Base-by-base conservation (phyloP, 768 basidiomycete species). In the Leccinum olivaceopallidum region DNA sequence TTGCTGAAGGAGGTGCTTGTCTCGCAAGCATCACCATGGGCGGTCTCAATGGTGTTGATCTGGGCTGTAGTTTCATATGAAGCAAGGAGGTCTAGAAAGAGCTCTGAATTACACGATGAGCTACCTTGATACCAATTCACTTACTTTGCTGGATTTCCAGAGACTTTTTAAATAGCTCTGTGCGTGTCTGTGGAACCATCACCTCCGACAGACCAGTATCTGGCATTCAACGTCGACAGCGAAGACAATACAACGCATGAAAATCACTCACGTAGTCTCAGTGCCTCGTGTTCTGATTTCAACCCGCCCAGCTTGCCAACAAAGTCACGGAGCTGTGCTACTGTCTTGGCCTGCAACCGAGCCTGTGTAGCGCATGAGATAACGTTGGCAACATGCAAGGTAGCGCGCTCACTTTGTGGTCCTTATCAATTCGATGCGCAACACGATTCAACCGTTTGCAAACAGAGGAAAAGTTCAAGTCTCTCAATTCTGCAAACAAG, bases 111-210 rank as follows among this genome's bases (percentile, higher is more conserved):
- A 50, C 65, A 61, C 39, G 62, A 55, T 24, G 47, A 65, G 30
- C 52, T n/a, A 24, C 44, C 44, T 42, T 32, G 54, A 51, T 39
- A 32, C 22, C 18, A 63, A 59, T 13, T 22, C 16, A 30, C 84
- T 70, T 69, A 94, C 95, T 98, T 74, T 98, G 97, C 70, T 98
- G 96, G 14, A 97, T 90, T 76, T 98, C 95, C 10, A 99, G 79
- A 12, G 88, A 90, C 69, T 87, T 90, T 75, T 94, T 94, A 77
- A 99, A 99, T 51, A 88, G 77, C 47, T 96, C 91, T 14, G 91
- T 90, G 57, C 85, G 81, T 2, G 95, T 98, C 60, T 89, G 79
- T 24, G 91, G 87, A 61, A 94, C 85, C 48, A 99, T 80, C 70
- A 94, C 78, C 75, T 98, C 97, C n/a, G 94, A 95, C 52, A 99